These are phyloP conservation scores for Lolium perenne DNA, from an alignment of 176 grass and related monocot species.

Conservation along the genomic window DNA sequence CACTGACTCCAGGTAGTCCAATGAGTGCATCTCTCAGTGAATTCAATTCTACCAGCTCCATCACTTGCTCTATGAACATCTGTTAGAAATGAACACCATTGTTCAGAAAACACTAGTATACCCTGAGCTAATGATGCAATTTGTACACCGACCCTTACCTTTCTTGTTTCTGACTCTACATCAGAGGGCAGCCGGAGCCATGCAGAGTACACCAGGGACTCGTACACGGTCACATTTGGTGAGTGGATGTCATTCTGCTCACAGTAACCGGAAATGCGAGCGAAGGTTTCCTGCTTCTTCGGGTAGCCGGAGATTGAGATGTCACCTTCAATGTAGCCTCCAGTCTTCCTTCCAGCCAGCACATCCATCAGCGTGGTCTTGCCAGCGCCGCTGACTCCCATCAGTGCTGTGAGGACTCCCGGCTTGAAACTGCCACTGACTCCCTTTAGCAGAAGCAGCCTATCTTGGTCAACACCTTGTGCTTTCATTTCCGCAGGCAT, in stretches of 20 bases:
- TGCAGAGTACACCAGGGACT: constrained; percentile 62
- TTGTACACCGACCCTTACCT: constrained; percentile 43
- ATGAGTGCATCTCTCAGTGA: constrained; percentile 61
- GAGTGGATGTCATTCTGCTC: constrained; percentile 81
- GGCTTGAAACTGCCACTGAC: constrained; percentile 65
- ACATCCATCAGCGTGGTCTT: constrained; percentile 78
- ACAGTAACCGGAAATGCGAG: constrained; percentile 67
- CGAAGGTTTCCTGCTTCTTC: constrained; percentile 72
- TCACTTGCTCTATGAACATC: constrained; percentile 75
- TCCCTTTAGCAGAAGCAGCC: constrained; percentile 59
- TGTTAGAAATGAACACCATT: constrained; percentile 31
- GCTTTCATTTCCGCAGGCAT: constrained; percentile 80
- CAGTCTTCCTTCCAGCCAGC: constrained; percentile 64
- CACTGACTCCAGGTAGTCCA: constrained; percentile 64
- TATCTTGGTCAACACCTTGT: constrained; percentile 65
- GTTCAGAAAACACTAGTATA: not conserved
- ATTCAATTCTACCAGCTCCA: constrained; percentile 71
- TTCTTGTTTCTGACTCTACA: constrained; percentile 62
- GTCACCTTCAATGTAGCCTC: constrained; percentile 65
- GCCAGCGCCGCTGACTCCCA: constrained; percentile 68
- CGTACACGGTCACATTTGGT: constrained; percentile 65
- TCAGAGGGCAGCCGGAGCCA: constrained; percentile 59
- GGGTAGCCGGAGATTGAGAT: constrained; percentile 68
- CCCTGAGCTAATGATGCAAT: not conserved
- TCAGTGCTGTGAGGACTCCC: constrained; percentile 62